Conservation (phyloP, 805 yeast genomes). For the Yamadazyma akitaensis region DNA sequence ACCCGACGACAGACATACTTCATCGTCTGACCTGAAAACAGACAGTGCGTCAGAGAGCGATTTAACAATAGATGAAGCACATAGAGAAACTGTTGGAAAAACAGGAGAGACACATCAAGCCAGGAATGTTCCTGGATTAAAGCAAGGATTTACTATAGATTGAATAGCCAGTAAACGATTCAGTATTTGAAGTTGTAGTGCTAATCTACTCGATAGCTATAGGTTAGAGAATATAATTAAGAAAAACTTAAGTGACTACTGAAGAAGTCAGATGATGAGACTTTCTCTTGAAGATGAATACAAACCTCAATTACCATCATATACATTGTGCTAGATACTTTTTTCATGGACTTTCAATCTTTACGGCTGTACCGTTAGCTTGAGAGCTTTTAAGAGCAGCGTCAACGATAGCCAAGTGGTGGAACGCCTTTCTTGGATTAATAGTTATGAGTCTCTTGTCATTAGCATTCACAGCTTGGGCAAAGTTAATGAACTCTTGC, state of each 20-base stretch:
- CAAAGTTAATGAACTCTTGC: slow-evolving; percentile 49
- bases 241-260: too few relatives aligned
- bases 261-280: background rate
- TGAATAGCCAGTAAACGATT: slow-evolving; percentile 1
- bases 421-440: slow-evolving; percentile 81
- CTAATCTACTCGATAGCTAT: too few relatives aligned
- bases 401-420: slow-evolving; percentile 86
- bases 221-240: too few relatives aligned
- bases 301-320: background rate
- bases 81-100: background rate
- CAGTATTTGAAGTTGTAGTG: too few relatives aligned
- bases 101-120: background rate
- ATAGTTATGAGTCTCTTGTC: slow-evolving; percentile 57
- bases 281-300: background rate
- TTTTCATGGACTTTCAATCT: slow-evolving; percentile 7
- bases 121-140: slow-evolving; percentile 14
- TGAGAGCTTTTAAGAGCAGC: slow-evolving; percentile 76
- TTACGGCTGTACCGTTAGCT: slow-evolving; percentile 48
- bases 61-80: slow-evolving; percentile 1
- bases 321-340: background rate
- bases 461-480: slow-evolving; percentile 55
- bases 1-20: background rate
- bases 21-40: background rate
- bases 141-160: slow-evolving; percentile 8
- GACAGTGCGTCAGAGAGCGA: slow-evolving; percentile 4